These are phyloP conservation scores for Halophytophthora batemanensis DNA, from an alignment of 352 stramenopile genomes.

Conservation along the genomic window DNA sequence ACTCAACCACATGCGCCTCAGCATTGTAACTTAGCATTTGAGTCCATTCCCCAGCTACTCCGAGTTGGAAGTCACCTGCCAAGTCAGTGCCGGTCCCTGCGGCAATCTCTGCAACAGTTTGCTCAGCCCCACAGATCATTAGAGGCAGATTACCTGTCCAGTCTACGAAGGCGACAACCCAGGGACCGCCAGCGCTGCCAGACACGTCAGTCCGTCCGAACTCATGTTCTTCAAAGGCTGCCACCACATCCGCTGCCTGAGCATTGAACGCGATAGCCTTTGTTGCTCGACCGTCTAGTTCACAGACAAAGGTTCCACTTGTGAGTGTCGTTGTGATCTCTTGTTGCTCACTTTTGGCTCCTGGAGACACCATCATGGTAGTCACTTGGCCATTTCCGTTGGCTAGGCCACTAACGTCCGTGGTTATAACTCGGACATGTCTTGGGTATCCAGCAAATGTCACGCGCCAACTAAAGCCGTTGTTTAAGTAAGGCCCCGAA, in stretches of 20 bases:
- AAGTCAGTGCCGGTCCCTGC: conserved; percentile 33
- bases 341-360: conserved; percentile 44
- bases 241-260: conserved; percentile 9
- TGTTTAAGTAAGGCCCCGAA: conserved; percentile 39
- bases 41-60: conserved; percentile 26
- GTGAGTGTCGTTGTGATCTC: conserved; percentile 30
- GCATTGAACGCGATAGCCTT: conserved; percentile 30
- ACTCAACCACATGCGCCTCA: conserved; percentile 22
- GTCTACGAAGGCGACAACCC: conserved; percentile 41
- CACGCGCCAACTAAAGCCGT: conserved; percentile 39
- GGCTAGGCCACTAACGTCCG: conserved; percentile 16
- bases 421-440: conserved; percentile 23
- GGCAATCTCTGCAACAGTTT: conserved; percentile 36
- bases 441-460: conserved; percentile 32
- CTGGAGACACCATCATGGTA: conserved; percentile 14
- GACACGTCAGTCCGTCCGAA: conserved; percentile 31
- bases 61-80: conserved; percentile 31
- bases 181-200: conserved; percentile 23
- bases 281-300: not conserved
- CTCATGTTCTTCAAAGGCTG: conserved; percentile 19
- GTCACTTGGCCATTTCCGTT: conserved; percentile 22
- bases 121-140: conserved; percentile 34
- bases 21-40: conserved; percentile 23
- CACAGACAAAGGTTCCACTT: conserved; percentile 40
- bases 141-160: conserved; percentile 34